Conservation (phyloP, 345 rosid genomes). For the Eucalyptus curtisii region DNA sequence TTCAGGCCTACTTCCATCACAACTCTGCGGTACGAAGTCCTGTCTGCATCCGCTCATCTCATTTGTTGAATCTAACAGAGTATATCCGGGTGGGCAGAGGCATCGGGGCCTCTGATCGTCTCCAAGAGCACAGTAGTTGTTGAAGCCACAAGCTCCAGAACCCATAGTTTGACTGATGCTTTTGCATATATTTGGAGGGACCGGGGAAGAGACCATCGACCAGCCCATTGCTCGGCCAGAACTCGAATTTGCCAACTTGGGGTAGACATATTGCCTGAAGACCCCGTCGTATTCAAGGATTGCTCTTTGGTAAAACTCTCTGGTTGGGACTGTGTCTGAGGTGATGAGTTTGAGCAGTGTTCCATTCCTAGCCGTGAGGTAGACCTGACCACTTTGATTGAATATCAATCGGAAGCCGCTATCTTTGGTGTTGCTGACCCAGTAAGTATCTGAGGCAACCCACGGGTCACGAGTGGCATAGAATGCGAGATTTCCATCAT, state of each 20-base stretch:
- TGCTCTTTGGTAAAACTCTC: constrained; percentile 18
- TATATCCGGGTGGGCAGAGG: too few relatives aligned
- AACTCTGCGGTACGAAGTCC: too few relatives aligned
- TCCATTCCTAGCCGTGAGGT: constrained; percentile 9
- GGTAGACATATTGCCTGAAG: constrained; percentile 39
- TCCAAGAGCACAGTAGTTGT: too few relatives aligned
- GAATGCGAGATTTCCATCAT: not conserved
- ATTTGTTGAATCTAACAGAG: too few relatives aligned
- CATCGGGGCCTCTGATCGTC: too few relatives aligned
- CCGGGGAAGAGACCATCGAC: not conserved
- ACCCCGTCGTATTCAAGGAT: constrained; percentile 44
- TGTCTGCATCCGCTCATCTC: too few relatives aligned
- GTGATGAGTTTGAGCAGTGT: not conserved
- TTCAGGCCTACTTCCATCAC: too few relatives aligned
- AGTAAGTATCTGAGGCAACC: fast-evolving
- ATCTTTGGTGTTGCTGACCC: not conserved
- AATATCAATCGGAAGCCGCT: constrained; percentile 17
- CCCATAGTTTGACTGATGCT: not conserved
- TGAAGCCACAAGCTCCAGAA: not conserved
- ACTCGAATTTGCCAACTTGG: constrained; percentile 5
- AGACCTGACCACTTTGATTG: constrained; percentile 32
- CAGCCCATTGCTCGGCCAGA: not conserved
- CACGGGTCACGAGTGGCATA: fast-evolving
- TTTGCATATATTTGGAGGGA: constrained; percentile 25
- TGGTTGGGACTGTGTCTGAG: not conserved